A percentile compares a stretch with the other conserved stretches of the same genome.
Evolutionary conservation across 2,329 filamentous ascomycete species (phyloP).

Genomic region (Penicillium polonicum): DNA sequence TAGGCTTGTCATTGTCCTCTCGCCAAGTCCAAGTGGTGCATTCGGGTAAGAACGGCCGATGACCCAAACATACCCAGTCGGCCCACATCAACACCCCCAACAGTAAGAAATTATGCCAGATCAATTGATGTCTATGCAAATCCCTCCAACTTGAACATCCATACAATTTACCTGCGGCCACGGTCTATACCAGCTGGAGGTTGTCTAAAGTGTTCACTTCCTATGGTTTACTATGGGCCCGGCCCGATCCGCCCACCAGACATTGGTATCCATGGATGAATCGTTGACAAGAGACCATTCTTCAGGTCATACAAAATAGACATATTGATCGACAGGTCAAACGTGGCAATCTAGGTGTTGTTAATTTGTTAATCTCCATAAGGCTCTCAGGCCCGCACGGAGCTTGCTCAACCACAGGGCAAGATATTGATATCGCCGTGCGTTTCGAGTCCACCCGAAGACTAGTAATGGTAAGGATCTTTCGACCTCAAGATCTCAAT

Average conservation of each 20-base stretch:
- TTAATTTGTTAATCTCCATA: too few species aligned
- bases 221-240: not conserved
- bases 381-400: not conserved
- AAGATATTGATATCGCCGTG: not conserved
- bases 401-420: not conserved
- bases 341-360: not conserved
- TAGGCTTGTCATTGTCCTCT: not conserved
- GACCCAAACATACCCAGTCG: not conserved
- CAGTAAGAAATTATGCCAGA: not conserved
- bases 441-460: not conserved
- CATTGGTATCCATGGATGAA: not conserved
- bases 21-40: not conserved
- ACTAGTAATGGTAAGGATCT: not conserved
- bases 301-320: not conserved
- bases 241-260: not conserved
- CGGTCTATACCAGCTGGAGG: not conserved
- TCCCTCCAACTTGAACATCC: not conserved
- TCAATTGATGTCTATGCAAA: not conserved
- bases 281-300: not conserved
- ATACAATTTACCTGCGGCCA: not conserved
- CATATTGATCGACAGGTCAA: not conserved
- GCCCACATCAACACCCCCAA: not conserved
- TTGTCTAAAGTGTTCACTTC: not conserved
- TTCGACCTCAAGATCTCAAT: not conserved
- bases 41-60: not conserved